A percentile compares a stretch with the other conserved stretches of the same genome.
Evolutionary conservation across 768 basidiomycete genomes (phyloP).

Genomic region (Pleurotus tuber-regium): DNA sequence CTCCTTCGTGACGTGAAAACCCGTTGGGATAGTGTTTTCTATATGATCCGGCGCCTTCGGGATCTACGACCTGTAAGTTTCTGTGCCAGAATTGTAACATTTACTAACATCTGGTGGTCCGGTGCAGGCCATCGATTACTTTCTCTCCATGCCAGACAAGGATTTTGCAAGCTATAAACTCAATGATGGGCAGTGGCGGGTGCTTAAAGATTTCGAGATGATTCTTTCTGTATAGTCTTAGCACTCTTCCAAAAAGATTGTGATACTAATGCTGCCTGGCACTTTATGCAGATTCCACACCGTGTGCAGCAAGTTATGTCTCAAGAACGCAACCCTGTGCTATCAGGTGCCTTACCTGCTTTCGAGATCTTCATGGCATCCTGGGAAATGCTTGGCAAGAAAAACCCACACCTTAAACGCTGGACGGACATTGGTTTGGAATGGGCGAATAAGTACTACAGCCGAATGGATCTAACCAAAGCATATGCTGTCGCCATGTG

Average conservation of each 20-base stretch:
- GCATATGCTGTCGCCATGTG: conserved; percentile 15
- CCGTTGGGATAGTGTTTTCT: conserved; percentile 15
- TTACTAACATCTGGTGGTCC: no score
- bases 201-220: conserved; percentile 16
- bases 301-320: conserved; percentile 17
- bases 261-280: not conserved
- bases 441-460: conserved; percentile 14
- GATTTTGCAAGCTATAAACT: conserved; percentile 8
- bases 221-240: conserved; percentile 6
- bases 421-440: conserved; percentile 6
- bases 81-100: not conserved
- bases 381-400: conserved; percentile 13
- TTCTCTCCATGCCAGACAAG: conserved; percentile 8
- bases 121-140: conserved; percentile 11
- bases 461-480: conserved; percentile 8
- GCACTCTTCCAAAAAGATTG: not conserved
- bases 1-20: conserved; percentile 16
- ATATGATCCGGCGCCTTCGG: conserved; percentile 15
- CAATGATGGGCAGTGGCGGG: conserved; percentile 14
- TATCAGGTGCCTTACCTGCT: conserved; percentile 18
- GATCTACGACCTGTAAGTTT: conserved; percentile 13
- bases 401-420: conserved; percentile 8
- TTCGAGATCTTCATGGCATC: conserved; percentile 19
- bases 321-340: conserved; percentile 17
- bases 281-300: conserved; percentile 13